Percentiles rank a stretch among this genome's conserved stretches.
phyloP scores from a whole-genome alignment of 164 flowering plant species.

The Macadamia tetraphylla region DNA sequence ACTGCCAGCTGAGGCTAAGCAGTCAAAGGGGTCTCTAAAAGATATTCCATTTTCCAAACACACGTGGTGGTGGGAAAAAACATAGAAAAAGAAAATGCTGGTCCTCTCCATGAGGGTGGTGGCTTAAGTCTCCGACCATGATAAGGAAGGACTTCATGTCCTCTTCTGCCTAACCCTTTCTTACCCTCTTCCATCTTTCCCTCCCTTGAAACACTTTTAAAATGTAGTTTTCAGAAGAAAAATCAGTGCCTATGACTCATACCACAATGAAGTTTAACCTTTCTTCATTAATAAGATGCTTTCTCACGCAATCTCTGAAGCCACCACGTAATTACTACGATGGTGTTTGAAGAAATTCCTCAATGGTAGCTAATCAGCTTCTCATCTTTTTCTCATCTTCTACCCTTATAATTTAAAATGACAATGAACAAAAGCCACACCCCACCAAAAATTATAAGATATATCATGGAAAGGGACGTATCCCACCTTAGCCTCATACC shows the following conservation, averaged over 20 bases:
- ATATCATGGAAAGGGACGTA: background rate
- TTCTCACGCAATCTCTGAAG: conserved; percentile 23
- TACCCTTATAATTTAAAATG: too few species aligned
- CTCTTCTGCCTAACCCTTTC: background rate
- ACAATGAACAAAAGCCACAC: background rate
- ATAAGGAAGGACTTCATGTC: too few species aligned
- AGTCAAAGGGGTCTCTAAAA: too few species aligned
- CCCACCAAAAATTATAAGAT: background rate
- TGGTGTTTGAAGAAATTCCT: conserved; percentile 5
- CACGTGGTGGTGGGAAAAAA: too few species aligned
- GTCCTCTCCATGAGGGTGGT: too few species aligned
- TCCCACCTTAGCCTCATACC: background rate
- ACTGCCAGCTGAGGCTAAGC: too few species aligned
- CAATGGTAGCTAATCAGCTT: too few species aligned
- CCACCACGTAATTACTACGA: conserved; percentile 17
- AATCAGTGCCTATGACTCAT: background rate
- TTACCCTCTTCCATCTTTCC: background rate
- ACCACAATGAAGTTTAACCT: background rate
- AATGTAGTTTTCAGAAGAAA: too few species aligned
- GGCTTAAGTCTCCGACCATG: too few species aligned
- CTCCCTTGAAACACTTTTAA: background rate
- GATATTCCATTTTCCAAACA: too few species aligned
- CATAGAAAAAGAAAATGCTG: too few species aligned
- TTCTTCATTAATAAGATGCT: conserved; percentile 4
- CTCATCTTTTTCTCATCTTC: too few species aligned